Conservation (phyloP, 2,329 filamentous ascomycete genomes). For the Calonectria ilicicola region DNA sequence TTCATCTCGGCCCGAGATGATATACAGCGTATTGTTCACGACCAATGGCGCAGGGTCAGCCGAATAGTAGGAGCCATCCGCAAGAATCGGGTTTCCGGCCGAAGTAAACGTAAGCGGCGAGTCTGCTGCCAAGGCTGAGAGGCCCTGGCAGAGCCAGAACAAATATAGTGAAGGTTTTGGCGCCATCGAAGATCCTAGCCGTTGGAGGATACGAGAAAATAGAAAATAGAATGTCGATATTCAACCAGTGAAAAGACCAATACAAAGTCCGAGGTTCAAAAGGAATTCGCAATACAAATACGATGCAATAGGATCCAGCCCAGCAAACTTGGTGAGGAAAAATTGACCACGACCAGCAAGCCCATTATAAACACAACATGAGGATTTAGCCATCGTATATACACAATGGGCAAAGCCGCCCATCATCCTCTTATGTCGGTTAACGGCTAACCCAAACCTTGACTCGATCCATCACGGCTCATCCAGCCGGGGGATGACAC, state of each 20-base stretch:
- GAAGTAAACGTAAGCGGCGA: constrained; percentile 36
- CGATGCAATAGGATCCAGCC: background rate
- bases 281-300: background rate
- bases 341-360: background rate
- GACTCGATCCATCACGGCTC: background rate
- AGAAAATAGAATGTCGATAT: background rate
- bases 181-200: background rate
- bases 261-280: background rate
- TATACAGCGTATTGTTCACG: constrained; percentile 50
- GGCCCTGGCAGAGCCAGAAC: background rate
- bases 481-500: background rate
- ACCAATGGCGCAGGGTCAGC: constrained; percentile 54
- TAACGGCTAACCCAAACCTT: background rate
- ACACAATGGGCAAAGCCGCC: background rate
- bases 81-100: constrained; percentile 51
- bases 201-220: background rate
- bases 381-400: background rate
- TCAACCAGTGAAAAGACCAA: background rate
- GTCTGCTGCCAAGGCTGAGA: constrained; percentile 2
- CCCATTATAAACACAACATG: background rate
- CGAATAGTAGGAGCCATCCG: constrained; percentile 52
- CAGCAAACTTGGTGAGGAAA: background rate
- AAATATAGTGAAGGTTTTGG: background rate
- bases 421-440: background rate
- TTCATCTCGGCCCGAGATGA: constrained; percentile 50